Conservation (phyloP, 345 rosid species). For the Syzygium grande region DNA sequence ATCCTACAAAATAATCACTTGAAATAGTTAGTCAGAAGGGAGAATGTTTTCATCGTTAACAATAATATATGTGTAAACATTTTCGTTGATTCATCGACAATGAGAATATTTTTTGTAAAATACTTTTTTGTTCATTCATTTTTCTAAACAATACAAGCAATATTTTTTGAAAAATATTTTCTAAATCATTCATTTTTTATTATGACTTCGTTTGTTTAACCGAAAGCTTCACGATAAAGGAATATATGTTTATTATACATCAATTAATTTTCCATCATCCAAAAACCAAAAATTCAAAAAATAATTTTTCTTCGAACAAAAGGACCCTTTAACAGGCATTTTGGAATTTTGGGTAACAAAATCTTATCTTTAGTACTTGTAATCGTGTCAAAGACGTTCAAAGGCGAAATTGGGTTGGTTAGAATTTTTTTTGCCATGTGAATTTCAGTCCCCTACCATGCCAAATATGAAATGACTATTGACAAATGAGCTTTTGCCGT, state of each 20-base stretch:
- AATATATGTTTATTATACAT: too few species aligned
- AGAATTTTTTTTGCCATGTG: not conserved
- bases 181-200: too few species aligned
- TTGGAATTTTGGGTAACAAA: not conserved
- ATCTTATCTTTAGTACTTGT: not conserved
- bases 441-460: not conserved
- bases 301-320: not conserved
- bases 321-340: not conserved
- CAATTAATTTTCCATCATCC: too few species aligned
- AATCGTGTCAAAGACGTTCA: not conserved
- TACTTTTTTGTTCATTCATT: not conserved
- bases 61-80: too few species aligned
- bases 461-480: not conserved
- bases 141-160: not conserved
- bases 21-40: not conserved
- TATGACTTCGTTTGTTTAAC: too few species aligned
- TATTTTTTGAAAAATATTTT: too few species aligned
- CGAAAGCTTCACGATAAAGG: too few species aligned
- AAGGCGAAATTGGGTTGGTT: not conserved
- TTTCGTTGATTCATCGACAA: too few species aligned
- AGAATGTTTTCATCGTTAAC: too few species aligned
- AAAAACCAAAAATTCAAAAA: too few species aligned
- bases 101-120: too few species aligned
- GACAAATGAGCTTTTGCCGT: not conserved
- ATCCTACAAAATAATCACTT: fast-evolving